Conservation (phyloP, 768 basidiomycete genomes). For the Termitomyces bulborhizus region DNA sequence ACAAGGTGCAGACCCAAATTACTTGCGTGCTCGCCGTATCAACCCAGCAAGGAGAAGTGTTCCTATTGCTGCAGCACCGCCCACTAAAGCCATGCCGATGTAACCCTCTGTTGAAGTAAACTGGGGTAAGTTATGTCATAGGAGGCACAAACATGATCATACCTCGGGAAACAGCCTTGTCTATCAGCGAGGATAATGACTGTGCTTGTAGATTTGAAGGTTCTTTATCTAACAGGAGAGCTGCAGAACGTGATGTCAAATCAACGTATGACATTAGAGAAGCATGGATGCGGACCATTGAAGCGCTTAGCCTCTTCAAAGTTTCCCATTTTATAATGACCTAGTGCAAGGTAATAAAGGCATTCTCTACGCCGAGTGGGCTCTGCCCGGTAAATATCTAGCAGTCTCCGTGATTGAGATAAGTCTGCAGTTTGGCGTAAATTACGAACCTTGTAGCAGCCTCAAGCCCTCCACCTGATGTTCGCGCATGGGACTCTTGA, state of each 20-base stretch:
- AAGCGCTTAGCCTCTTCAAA: constrained; percentile 90
- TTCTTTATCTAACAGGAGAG: constrained; percentile 83
- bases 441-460: constrained; percentile 70
- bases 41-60: constrained; percentile 68
- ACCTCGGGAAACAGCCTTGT: constrained; percentile 81
- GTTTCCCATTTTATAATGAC: constrained; percentile 95
- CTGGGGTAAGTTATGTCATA: neutral
- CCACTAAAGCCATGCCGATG: constrained; percentile 94
- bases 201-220: constrained; percentile 91
- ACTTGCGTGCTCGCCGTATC: constrained; percentile 78
- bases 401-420: neutral
- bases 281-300: constrained; percentile 65
- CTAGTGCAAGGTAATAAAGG: constrained; percentile 92
- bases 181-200: constrained; percentile 80
- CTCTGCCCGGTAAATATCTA: constrained; percentile 90
- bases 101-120: constrained; percentile 71
- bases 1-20: constrained; percentile 14
- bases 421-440: constrained; percentile 1
- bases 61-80: constrained; percentile 83
- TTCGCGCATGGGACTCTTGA: constrained; percentile 81
- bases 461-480: constrained; percentile 92
- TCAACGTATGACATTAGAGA: neutral
- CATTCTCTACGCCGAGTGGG: constrained; percentile 88
- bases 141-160: constrained; percentile 13
- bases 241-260: constrained; percentile 31